Conservation (phyloP, 2,329 filamentous ascomycete genomes). For the Atkinsonella texensis region DNA sequence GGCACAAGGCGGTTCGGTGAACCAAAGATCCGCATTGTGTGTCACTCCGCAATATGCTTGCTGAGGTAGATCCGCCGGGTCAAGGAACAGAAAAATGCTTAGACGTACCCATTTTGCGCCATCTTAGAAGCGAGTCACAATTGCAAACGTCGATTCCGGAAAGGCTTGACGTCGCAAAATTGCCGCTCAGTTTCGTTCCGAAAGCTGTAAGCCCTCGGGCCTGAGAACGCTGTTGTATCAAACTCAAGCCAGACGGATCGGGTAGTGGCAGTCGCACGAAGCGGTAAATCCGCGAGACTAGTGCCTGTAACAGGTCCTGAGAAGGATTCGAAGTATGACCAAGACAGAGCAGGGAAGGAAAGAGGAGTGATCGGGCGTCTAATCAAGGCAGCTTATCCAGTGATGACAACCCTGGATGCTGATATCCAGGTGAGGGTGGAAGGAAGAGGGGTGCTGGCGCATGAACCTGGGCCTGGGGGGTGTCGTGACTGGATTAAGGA, state of each 20-base stretch:
- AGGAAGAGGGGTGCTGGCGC: constrained; percentile 5
- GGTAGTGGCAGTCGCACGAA: background rate
- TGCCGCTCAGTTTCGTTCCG: background rate
- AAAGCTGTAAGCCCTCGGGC: background rate
- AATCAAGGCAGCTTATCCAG: background rate
- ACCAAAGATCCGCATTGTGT: background rate
- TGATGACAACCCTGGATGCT: background rate
- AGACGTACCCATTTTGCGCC: constrained; percentile 21
- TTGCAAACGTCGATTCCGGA: background rate
- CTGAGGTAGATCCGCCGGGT: background rate
- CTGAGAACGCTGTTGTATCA: background rate
- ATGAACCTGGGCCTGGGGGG: constrained; percentile 3
- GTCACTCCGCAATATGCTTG: background rate
- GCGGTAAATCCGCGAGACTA: background rate
- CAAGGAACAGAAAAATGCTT: background rate
- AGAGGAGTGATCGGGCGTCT: background rate
- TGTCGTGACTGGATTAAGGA: constrained; percentile 2
- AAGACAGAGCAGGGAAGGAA: background rate
- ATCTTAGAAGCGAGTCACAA: constrained; percentile 13
- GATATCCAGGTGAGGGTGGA: constrained; percentile 3
- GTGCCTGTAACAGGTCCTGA: background rate
- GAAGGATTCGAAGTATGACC: background rate
- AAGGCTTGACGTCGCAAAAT: background rate
- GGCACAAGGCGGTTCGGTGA: background rate
- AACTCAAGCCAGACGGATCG: background rate